Base-by-base conservation (phyloP, 768 basidiomycete genomes). In the Candolleomyces aberdarensis region DNA sequence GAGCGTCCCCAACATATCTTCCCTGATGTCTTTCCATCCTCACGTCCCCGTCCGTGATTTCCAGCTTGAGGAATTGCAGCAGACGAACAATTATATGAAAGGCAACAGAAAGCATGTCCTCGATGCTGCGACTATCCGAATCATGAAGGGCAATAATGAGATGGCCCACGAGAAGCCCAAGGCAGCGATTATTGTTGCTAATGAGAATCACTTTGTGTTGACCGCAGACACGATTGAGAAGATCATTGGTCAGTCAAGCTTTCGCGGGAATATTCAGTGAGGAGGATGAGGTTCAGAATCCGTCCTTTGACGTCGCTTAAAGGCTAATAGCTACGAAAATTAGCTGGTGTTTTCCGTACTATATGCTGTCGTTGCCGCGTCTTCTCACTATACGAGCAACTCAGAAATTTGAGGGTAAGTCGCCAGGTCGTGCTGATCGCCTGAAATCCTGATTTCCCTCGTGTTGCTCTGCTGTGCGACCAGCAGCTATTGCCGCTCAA, bases 131-230 rank as follows among this genome's bases (percentile, higher is more conserved):
- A 96, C 98, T 66, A 96, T 99, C 39, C 88, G 97, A 7, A 87
- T 96, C 68, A 96, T 98, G 94, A 98, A 98, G 72, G 87, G 86
- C 3, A 84, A 85, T 66, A 98, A 96, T 76, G 89, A 91, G 74
- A 78, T 96, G 74, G 78, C 77, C 26, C 86, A 93, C 67, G 86
- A 91, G 66, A 81, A 89, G 65, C 81, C 98, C 67, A 89, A 92
- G 74, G 83, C 85, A 54, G 87, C 87, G 63, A 92, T 92, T 10
- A 86, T 97, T 59, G 88, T 92, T 19, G 89, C 94, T 22, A 92
- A 98, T 51, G 90, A 89, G 74, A 86, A 78, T 43, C 90, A 96
- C 67, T 98, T 98, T 72, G 82, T 85, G 58, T 96, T 96, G 49
- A 86, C 89, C 62, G 89, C 96, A 22, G 81, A 82, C 61, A 81